A percentile compares a stretch with the other conserved stretches of the same genome.
phyloP scores from a whole-genome alignment of 768 basidiomycete genomes.

The Artomyces pyxidatus region DNA sequence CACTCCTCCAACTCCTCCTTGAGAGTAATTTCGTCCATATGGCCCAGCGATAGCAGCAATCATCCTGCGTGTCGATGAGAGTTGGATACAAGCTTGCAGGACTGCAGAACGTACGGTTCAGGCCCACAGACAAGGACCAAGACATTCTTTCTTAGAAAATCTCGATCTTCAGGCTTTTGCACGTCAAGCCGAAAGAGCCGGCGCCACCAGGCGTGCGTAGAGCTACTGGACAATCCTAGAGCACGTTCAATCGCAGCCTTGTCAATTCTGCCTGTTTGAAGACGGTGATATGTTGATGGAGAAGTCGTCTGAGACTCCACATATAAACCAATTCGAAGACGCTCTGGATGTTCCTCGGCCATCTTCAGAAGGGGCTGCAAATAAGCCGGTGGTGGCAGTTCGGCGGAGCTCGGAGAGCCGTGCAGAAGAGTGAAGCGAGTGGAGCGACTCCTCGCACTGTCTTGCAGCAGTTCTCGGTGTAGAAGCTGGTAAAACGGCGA shows the following conservation, averaged over 20 bases:
- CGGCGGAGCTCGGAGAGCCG: slow-evolving; percentile 48
- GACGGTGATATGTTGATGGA: slow-evolving; percentile 9
- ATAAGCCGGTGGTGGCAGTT: slow-evolving; percentile 62
- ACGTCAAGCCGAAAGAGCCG: slow-evolving; percentile 14
- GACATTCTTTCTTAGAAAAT: slow-evolving; percentile 23
- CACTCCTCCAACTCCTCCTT: slow-evolving; percentile 62
- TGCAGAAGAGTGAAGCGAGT: slow-evolving; percentile 71
- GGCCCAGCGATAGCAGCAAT: slow-evolving; percentile 67
- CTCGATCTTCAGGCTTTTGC: background rate
- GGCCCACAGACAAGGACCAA: slow-evolving; percentile 80
- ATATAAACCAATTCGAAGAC: slow-evolving; percentile 51
- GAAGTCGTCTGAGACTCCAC: slow-evolving; percentile 37
- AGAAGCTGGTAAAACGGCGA: slow-evolving; percentile 81
- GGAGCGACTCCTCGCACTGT: slow-evolving; percentile 7
- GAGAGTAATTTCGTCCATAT: slow-evolving; percentile 66
- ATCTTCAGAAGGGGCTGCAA: slow-evolving; percentile 43
- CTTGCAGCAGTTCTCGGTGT: slow-evolving; percentile 38
- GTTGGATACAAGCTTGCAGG: background rate
- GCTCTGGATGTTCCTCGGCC: slow-evolving; percentile 44
- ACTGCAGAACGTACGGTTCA: slow-evolving; percentile 49
- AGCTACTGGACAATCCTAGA: slow-evolving; percentile 24
- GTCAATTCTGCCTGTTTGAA: slow-evolving; percentile 48
- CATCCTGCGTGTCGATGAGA: slow-evolving; percentile 44
- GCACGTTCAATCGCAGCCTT: slow-evolving; percentile 38
- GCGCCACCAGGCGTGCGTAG: slow-evolving; percentile 23